Evolutionary conservation across 2,329 filamentous ascomycete species (phyloP), one percentile per base, ranked within the genome.

Genomic region (Talaromyces atroroseus): DNA sequence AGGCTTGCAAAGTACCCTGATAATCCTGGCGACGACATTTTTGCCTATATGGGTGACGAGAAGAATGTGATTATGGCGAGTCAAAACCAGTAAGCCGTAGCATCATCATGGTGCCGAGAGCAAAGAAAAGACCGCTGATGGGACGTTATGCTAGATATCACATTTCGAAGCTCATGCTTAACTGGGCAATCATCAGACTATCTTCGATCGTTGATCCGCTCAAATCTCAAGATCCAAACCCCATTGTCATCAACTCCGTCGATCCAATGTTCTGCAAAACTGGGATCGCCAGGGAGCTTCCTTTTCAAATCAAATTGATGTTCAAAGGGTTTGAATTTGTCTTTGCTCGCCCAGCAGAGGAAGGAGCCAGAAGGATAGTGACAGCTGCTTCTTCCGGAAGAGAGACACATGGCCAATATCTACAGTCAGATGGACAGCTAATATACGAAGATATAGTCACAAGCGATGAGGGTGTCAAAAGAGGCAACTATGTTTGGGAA

Each of bases 1-100:
- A 34, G 32, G n/a, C 32, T 52, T 32, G 54, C 54, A 4, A 45
- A 46, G 10, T 56, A 51, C 20, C 54, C 54, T 10, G 20, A 56
- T 21, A 45, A 38, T 10, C 29, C 26, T 26, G 38, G 38, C 11
- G 34, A 52, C 21, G 23, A 52, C 36, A 52, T 52, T 26, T 52
- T 52, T 16, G 38, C 29, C 5, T 52, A 34, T n/a, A 14, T 23
- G 29, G 24, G 34, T 42, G 32, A 52, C 24, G n/a, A 42, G 10
- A 48, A 34, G 32, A 34, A 34, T 34, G 32, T 34, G 12, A 10
- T 34, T 34, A 34, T 34, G 32, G 32, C 32, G 32, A 34, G 32
- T 34, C 32, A 34, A 34, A 14, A 14, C 32, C 32, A 34, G 32
- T 34, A 34, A 34, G 32, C n/a, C n/a, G n/a, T n/a, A n/a, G n/a